Evolutionary conservation across 2,329 filamentous ascomycete genomes (phyloP).

Genomic region (Karstenula rhodostoma): DNA sequence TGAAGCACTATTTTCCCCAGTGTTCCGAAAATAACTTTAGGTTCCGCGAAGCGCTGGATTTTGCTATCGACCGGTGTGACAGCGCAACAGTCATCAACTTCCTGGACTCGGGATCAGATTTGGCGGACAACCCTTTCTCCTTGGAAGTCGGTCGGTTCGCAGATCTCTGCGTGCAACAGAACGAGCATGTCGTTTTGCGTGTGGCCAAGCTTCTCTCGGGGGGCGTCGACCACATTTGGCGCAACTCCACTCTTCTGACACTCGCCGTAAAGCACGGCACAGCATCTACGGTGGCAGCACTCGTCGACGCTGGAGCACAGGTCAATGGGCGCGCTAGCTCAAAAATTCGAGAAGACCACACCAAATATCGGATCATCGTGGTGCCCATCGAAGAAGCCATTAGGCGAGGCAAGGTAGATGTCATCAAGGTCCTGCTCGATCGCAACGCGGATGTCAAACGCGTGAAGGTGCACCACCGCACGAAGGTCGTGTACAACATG

Average conservation of each 20-base stretch:
- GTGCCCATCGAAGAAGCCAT: background rate
- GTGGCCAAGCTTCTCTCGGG: background rate
- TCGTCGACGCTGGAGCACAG: background rate
- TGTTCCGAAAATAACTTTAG: background rate
- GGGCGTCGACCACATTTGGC: background rate
- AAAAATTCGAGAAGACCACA: too few relatives aligned
- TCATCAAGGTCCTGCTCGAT: background rate
- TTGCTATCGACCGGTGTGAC: background rate
- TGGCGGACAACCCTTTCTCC: background rate
- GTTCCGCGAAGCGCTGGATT: background rate
- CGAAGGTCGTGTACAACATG: background rate
- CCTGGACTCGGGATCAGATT: background rate
- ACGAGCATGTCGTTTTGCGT: background rate
- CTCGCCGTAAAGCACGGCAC: background rate
- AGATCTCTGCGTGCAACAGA: background rate
- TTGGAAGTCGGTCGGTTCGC: background rate
- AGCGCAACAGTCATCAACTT: background rate
- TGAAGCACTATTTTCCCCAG: background rate
- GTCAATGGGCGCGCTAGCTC: background rate
- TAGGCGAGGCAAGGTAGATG: background rate
- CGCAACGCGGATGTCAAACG: background rate
- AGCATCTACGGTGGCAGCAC: background rate
- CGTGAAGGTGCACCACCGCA: background rate
- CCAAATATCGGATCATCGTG: background rate
- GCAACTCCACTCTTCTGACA: background rate